Percentiles rank a stretch among this genome's conserved stretches.
phyloP scores from a whole-genome alignment of 768 basidiomycete species.

The Suillus subalutaceus region DNA sequence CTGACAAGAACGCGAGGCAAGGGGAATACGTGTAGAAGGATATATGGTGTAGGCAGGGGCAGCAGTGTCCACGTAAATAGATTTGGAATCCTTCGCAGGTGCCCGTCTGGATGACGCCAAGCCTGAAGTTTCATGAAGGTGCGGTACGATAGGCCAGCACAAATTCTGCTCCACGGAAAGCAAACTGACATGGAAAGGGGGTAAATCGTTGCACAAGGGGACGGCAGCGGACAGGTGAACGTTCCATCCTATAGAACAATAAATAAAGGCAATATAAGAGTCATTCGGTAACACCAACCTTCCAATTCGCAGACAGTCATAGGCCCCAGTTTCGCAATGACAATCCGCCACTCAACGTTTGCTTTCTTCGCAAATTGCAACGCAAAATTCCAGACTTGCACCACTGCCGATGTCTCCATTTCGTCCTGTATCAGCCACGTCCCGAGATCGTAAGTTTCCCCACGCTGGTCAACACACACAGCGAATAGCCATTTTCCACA shows the following conservation, averaged over 20 bases:
- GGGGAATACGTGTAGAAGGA: slow-evolving; percentile 44
- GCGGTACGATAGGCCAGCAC: slow-evolving; percentile 58
- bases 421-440: slow-evolving; percentile 66
- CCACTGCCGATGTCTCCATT: slow-evolving; percentile 49
- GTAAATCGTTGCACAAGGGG: slow-evolving; percentile 42
- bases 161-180: slow-evolving; percentile 60
- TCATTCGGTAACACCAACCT: slow-evolving; percentile 46
- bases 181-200: slow-evolving; percentile 61
- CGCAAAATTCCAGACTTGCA: slow-evolving; percentile 73
- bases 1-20: slow-evolving; percentile 40
- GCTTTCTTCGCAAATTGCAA: slow-evolving; percentile 62
- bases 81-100: slow-evolving; percentile 34
- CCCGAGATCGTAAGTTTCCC: slow-evolving; percentile 70
- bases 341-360: slow-evolving; percentile 80
- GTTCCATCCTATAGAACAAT: slow-evolving; percentile 61
- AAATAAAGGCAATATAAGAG: slow-evolving; percentile 11
- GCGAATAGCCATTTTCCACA: slow-evolving; percentile 80
- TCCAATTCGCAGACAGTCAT: slow-evolving; percentile 63
- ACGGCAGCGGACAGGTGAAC: slow-evolving; percentile 48
- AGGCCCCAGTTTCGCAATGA: slow-evolving; percentile 67
- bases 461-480: slow-evolving; percentile 77
- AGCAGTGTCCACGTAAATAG: slow-evolving; percentile 37
- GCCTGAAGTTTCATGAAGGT: slow-evolving; percentile 25
- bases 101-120: slow-evolving; percentile 31
- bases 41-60: slow-evolving; percentile 54